Conservation (phyloP, 208 protist species). For the Acanthamoeba healyi region DNA sequence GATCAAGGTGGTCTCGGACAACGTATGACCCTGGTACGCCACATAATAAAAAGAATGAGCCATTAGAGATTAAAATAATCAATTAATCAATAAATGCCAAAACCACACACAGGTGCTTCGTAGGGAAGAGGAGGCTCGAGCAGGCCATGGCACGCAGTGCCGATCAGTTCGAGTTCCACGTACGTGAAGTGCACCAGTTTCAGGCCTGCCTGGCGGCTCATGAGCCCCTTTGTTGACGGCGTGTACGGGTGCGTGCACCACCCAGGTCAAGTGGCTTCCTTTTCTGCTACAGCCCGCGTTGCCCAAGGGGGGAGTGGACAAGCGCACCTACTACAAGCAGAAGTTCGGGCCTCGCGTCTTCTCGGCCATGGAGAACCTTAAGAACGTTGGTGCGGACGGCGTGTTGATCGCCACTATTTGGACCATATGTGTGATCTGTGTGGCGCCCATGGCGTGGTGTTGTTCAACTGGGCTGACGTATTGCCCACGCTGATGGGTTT, state of each 20-base stretch:
- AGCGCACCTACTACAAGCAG: constrained; percentile 28
- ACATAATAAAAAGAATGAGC: background rate
- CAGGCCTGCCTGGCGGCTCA: too few relatives aligned
- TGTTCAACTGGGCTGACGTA: too few relatives aligned
- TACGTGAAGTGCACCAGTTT: background rate
- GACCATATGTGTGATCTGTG: too few relatives aligned
- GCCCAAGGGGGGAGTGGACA: constrained; percentile 57
- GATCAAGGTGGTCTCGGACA: constrained; percentile 29
- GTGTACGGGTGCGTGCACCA: background rate
- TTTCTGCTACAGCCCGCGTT: constrained; percentile 39
- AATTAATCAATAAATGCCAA: background rate
- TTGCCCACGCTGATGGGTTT: too few relatives aligned
- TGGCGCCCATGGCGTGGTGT: too few relatives aligned
- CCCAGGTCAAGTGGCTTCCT: constrained; percentile 58
- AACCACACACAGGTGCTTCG: background rate
- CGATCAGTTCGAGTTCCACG: constrained; percentile 39
- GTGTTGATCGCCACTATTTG: too few relatives aligned
- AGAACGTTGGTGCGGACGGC: constrained; percentile 21
- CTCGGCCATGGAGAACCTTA: background rate
- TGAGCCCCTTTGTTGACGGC: too few relatives aligned
- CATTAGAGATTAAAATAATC: background rate
- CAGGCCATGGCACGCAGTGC: constrained; percentile 25
- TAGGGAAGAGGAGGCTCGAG: constrained; percentile 67
- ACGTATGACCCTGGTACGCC: constrained; percentile 52
- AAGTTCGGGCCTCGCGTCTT: background rate